Conservation (phyloP, 805 yeast genomes). For the Myxozyma mucilagina region DNA sequence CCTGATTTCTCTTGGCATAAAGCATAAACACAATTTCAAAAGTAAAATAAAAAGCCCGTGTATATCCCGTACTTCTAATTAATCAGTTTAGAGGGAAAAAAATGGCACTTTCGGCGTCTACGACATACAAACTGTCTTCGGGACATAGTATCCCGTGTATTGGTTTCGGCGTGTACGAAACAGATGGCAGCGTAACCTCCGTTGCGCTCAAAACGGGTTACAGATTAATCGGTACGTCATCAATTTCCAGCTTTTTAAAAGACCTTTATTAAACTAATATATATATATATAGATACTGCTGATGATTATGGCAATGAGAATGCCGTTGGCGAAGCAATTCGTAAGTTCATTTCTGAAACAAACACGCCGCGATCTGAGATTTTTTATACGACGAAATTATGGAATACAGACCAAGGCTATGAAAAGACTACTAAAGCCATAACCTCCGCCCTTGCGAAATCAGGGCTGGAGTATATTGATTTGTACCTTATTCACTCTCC, state of each 20-base stretch:
- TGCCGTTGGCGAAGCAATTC: conserved; percentile 61
- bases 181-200: conserved; percentile 47
- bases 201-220: conserved; percentile 65
- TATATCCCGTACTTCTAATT: background rate
- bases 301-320: conserved; percentile 63
- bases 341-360: conserved; percentile 50
- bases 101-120: conserved; percentile 6
- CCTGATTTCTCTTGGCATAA: too few species aligned
- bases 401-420: conserved; percentile 69
- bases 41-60: background rate
- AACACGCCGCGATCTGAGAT: conserved; percentile 59
- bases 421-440: conserved; percentile 59
- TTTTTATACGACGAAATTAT: conserved; percentile 68
- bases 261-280: background rate
- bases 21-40: too few species aligned
- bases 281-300: conserved; percentile 52
- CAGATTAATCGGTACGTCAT: conserved; percentile 57
- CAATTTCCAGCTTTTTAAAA: background rate
- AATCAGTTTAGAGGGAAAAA: background rate
- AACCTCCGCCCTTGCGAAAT: conserved; percentile 53
- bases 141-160: conserved; percentile 16
- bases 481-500: conserved; percentile 64
- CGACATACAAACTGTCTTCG: conserved; percentile 14
- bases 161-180: conserved; percentile 20
- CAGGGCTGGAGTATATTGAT: conserved; percentile 68